These are phyloP conservation scores for Stagonosporopsis cucurbitacearum DNA, from an alignment of 2,329 filamentous ascomycete genomes.

Conservation along the genomic window DNA sequence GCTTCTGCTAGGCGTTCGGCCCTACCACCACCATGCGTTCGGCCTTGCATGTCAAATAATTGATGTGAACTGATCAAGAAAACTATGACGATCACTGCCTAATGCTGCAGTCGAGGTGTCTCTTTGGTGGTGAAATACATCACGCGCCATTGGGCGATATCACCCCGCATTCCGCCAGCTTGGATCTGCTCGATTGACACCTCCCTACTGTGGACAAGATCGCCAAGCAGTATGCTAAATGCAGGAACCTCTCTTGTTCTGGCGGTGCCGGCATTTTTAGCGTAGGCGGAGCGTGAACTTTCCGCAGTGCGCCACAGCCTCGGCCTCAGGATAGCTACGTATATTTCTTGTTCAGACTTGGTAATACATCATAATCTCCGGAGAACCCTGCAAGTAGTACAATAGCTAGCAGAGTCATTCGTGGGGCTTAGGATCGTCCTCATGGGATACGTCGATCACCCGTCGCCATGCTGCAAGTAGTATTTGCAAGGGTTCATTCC, in stretches of 20 bases:
- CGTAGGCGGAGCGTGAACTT: constrained; percentile 6
- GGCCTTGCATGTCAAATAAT: not conserved
- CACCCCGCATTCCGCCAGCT: constrained; percentile 15
- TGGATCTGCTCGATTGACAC: constrained; percentile 1
- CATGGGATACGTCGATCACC: constrained; percentile 15
- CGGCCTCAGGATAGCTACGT: not conserved
- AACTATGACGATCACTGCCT: constrained; percentile 1
- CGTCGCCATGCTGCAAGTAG: constrained; percentile 1
- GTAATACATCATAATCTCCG: not conserved
- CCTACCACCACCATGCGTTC: not conserved
- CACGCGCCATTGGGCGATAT: constrained; percentile 12
- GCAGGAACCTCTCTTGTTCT: constrained; percentile 12
- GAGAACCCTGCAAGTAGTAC: not conserved
- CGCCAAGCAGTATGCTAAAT: constrained; percentile 7
- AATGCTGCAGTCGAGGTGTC: not conserved
- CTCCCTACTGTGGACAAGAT: constrained; percentile 7
- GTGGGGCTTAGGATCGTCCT: constrained; percentile 6
- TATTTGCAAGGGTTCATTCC: not conserved
- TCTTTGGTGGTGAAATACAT: constrained; percentile 6
- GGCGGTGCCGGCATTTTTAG: constrained; percentile 1
- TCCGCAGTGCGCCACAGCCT: constrained; percentile 9
- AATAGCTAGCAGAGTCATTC: not conserved
- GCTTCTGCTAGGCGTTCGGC: not conserved
- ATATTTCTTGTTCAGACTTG: not conserved
- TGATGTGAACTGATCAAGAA: not conserved